These are phyloP conservation scores for Eucalyptus marginata DNA, from an alignment of 345 rosid species.

Conservation along the genomic window DNA sequence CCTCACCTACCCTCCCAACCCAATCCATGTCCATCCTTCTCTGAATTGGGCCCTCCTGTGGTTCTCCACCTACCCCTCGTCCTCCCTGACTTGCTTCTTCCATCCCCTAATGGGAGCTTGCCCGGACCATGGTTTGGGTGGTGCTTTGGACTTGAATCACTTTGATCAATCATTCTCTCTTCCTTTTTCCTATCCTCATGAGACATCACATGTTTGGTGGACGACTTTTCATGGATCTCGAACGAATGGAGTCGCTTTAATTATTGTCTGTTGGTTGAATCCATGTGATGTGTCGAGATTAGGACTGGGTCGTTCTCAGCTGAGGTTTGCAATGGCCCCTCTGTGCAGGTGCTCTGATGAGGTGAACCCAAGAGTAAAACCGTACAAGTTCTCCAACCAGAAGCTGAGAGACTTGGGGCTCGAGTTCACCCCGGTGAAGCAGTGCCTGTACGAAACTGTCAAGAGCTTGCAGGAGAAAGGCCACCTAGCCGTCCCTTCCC, in stretches of 20 bases:
- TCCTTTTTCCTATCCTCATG: background rate
- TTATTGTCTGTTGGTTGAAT: background rate
- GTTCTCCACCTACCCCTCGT: background rate
- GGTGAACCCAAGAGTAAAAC: slow-evolving; percentile 66
- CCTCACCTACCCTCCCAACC: slow-evolving; percentile 16
- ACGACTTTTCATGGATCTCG: background rate
- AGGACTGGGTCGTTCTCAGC: background rate
- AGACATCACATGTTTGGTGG: background rate
- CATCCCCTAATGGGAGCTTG: background rate
- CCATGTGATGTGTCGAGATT: background rate
- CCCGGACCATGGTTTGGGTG: background rate
- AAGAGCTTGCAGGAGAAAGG: slow-evolving; percentile 88
- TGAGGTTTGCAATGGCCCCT: background rate
- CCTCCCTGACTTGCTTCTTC: background rate
- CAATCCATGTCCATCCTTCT: background rate
- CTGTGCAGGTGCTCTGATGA: slow-evolving; percentile 75
- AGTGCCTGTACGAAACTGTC: slow-evolving; percentile 78
- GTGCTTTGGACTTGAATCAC: background rate
- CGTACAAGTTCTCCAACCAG: slow-evolving; percentile 69
- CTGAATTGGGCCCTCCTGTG: background rate
- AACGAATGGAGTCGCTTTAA: background rate
- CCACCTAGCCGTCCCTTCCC: slow-evolving; percentile 54
- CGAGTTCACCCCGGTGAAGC: slow-evolving; percentile 76
- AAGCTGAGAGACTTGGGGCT: slow-evolving; percentile 74
- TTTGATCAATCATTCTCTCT: background rate